A percentile compares a stretch with the other conserved stretches of the same genome.
These are phyloP conservation scores for Penicillium verrucosum DNA, from an alignment of 2,329 filamentous ascomycete species.

Conservation along the genomic window DNA sequence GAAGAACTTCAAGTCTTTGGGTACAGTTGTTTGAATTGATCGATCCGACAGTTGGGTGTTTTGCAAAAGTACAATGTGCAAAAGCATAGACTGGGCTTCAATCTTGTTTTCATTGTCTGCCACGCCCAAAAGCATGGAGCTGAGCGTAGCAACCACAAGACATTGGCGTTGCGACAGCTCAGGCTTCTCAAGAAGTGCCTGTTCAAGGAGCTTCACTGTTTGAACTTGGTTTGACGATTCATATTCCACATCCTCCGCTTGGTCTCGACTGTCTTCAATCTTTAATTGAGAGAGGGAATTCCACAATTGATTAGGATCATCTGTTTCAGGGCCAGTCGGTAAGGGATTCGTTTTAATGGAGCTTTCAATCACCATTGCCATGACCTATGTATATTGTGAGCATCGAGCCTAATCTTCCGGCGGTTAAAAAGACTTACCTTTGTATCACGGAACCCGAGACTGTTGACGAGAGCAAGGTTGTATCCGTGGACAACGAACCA, in stretches of 20 bases:
- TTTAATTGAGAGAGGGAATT: not conserved
- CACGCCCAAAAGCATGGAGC: slow-evolving; percentile 11
- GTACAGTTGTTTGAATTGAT: not conserved
- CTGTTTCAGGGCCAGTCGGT: not conserved
- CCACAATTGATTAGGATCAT: not conserved
- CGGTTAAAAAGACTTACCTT: slow-evolving; percentile 46
- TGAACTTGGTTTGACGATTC: not conserved
- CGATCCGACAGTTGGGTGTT: slow-evolving; percentile 22
- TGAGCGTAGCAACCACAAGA: slow-evolving; percentile 16
- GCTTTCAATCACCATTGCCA: slow-evolving; percentile 21
- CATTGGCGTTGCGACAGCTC: slow-evolving; percentile 23
- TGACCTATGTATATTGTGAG: slow-evolving; percentile 16
- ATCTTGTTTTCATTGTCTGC: not conserved
- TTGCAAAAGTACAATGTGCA: slow-evolving; percentile 22
- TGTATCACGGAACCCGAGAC: slow-evolving; percentile 61
- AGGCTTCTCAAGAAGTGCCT: not conserved
- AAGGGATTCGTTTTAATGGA: slow-evolving; percentile 2
- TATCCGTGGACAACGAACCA: slow-evolving; percentile 55
- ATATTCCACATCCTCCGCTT: not conserved
- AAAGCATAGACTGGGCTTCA: slow-evolving; percentile 14
- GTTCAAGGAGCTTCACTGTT: not conserved
- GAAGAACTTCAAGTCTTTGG: slow-evolving; percentile 22
- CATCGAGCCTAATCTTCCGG: not conserved
- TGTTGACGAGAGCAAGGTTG: slow-evolving; percentile 63
- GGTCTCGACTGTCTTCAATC: not conserved